Evolutionary conservation across 768 basidiomycete species (phyloP), one percentile per base, ranked within the genome.

Genomic region (Favolaschia claudopus): DNA sequence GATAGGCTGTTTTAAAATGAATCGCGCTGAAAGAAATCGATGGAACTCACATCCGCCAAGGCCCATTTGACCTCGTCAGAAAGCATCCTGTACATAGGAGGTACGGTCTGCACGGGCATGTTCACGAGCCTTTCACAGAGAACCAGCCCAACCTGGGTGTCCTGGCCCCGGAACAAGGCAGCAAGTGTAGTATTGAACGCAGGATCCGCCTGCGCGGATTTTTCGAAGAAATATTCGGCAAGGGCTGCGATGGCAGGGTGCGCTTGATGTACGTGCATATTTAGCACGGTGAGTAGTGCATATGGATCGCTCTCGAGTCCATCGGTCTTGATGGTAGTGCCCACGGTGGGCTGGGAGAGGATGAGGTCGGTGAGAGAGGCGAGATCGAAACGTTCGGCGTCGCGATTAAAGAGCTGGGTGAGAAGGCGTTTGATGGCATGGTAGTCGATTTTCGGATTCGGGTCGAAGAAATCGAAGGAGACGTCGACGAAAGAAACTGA

Each of bases 381-480:
- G 1, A 92, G 75, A 64, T 89, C 78, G 33, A 99, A 78, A 7
- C 76, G 68, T 44, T 91, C 87, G 0, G 93, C 88, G 70, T 98
- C 96, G 34, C 79, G 75, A 24, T 86, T 81, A 64, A 93, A 87
- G 25, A 92, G 85, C 72, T 93, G 91, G 0, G 69, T 69, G 14
- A 91, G 72, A 2, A 93, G 81, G 0, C 91, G 84, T 53, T 92
- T 91, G 68, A 96, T 79, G 2, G 95, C 93, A 62, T 91, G 88
- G 70, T 91, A 97, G 76, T 99, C 96, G 66, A 92, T 75, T 24
- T 72, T 82, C 3, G 91, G 86, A 64, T 92, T 89, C 7, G 93
- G 87, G 72, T 93, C 89, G 81, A 93, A 96, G 72, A 97, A 99
- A 64, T 97, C 95, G 69, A 99, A 98, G 69, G 91, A 89, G 64